A percentile compares a stretch with the other conserved stretches of the same genome.
Conservation (phyloP, 2,329 filamentous ascomycete genomes). For the Fusarium hostae region DNA sequence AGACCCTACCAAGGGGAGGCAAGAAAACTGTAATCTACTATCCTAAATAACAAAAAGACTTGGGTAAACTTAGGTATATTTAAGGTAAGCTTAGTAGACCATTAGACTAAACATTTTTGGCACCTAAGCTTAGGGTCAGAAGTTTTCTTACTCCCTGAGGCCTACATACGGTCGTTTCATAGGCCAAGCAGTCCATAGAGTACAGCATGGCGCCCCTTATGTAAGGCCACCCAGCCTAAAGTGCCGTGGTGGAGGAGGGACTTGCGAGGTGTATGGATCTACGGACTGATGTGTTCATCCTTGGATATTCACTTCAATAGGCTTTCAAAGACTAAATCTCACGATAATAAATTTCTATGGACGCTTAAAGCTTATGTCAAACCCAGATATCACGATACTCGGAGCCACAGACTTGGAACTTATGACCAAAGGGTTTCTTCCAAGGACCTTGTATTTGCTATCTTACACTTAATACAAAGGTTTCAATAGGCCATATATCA, state of each 20-base stretch:
- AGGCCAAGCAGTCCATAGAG: background rate
- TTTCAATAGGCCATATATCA: no score
- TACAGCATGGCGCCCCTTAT: background rate
- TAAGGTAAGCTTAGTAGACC: no score
- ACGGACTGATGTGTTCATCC: background rate
- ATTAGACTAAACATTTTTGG: no score
- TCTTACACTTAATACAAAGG: background rate
- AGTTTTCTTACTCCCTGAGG: no score
- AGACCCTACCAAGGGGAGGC: no score
- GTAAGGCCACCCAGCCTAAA: background rate
- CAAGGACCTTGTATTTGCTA: no score
- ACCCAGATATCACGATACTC: background rate
- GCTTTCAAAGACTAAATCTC: background rate
- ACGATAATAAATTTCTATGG: background rate
- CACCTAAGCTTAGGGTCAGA: no score
- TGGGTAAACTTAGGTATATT: no score
- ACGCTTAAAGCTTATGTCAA: background rate
- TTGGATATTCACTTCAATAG: background rate
- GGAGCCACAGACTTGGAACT: background rate
- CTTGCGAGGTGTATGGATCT: background rate
- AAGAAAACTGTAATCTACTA: no score
- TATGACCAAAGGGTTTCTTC: background rate
- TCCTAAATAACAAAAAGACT: no score
- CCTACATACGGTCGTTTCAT: background rate
- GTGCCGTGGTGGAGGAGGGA: background rate